phyloP scores from a whole-genome alignment of 768 basidiomycete species.

The Hygrophoropsis aurantiaca region DNA sequence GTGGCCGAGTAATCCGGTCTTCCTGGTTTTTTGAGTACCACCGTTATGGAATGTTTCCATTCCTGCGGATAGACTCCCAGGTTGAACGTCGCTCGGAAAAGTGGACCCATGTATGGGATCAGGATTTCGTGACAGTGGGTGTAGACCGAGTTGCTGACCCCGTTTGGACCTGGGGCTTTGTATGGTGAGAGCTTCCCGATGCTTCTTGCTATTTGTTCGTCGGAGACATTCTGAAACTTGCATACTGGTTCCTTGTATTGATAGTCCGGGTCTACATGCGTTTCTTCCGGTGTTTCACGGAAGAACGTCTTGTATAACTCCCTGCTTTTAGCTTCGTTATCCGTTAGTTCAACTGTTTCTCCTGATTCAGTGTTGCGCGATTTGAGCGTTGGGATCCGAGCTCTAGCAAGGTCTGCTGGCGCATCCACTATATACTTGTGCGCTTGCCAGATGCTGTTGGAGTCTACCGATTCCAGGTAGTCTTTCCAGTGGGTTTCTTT shows the following conservation, averaged over 20 bases:
- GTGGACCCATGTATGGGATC: conserved; percentile 19
- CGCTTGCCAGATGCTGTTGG: conserved; percentile 17
- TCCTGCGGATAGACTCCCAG: conserved; percentile 24
- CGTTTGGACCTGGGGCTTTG: conserved; percentile 32
- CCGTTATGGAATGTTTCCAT: conserved; percentile 28
- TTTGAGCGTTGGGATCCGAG: conserved; percentile 3
- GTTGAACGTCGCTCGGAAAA: conserved; percentile 30
- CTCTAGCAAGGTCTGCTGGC: conserved; percentile 7
- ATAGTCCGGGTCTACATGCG: neutral
- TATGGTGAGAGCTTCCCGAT: conserved; percentile 29
- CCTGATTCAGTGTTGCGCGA: conserved; percentile 12
- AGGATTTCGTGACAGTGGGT: conserved; percentile 21
- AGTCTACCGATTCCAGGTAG: conserved; percentile 15
- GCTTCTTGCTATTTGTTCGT: conserved; percentile 22
- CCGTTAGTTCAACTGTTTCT: neutral
- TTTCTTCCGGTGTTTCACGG: conserved; percentile 7
- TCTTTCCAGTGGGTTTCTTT: conserved; percentile 24
- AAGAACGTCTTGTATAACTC: conserved; percentile 19
- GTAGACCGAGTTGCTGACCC: conserved; percentile 33
- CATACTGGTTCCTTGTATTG: neutral
- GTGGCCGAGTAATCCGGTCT: conserved; percentile 30
- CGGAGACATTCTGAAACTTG: conserved; percentile 10
- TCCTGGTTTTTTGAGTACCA: conserved; percentile 34
- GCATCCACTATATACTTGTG: conserved; percentile 5
- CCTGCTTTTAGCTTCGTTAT: conserved; percentile 15